Conservation (phyloP, 495 filamentous ascomycete species). For the Trichoderma reesei region DNA sequence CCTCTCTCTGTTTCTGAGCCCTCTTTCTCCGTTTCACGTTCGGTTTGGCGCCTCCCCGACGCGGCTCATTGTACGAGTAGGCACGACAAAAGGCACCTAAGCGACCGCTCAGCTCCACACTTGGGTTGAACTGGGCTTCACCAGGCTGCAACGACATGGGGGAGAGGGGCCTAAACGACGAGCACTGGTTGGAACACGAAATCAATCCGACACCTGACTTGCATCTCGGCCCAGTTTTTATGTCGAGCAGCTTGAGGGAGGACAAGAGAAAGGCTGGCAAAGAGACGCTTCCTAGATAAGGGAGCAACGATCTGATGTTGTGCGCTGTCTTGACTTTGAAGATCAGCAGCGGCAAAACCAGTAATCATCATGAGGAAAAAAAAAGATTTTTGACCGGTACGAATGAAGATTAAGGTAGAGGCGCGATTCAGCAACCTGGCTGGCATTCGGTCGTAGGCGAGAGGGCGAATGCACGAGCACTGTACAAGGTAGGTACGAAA, state of each 20-base stretch:
- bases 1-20: background rate
- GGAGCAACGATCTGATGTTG: too few species aligned
- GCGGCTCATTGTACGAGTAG: slow-evolving; percentile 6
- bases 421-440: background rate
- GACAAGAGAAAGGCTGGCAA: background rate
- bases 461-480: background rate
- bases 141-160: slow-evolving; percentile 2
- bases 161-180: slow-evolving; percentile 1
- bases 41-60: background rate
- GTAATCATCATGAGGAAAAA: too few species aligned
- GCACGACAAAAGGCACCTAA: background rate
- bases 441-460: background rate
- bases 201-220: background rate
- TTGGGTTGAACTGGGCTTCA: slow-evolving; percentile 7
- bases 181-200: slow-evolving; percentile 7
- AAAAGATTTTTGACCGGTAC: too few species aligned
- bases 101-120: slow-evolving; percentile 5
- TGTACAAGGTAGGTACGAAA: too few species aligned
- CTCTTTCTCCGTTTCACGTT: background rate
- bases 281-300: too few species aligned
- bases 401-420: background rate
- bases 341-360: background rate
- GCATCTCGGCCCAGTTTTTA: background rate
- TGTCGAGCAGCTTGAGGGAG: background rate
- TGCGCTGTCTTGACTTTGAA: background rate